Conservation (phyloP, 2,329 filamentous ascomycete genomes). For the Zopfia rhizophila region DNA sequence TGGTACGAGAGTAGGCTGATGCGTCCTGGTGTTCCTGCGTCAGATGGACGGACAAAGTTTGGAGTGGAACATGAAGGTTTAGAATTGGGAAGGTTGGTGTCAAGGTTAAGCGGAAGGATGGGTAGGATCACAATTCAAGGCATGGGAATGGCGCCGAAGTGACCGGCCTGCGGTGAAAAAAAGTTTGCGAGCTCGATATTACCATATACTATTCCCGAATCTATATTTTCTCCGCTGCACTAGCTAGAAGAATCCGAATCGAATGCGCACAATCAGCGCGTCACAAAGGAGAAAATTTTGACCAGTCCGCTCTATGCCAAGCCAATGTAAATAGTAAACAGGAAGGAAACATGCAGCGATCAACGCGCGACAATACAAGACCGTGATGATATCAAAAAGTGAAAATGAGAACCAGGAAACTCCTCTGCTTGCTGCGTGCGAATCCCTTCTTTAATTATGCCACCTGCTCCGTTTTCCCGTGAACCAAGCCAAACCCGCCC, state of each 20-base stretch:
- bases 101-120: no score
- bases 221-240: no score
- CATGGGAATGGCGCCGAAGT: no score
- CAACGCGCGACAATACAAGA: slow-evolving; percentile 26
- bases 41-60: no score
- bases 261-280: background rate
- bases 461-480: background rate
- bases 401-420: slow-evolving; percentile 5
- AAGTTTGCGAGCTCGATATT: no score
- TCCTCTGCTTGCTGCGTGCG: slow-evolving; percentile 2
- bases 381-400: slow-evolving; percentile 12
- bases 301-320: no score
- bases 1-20: no score
- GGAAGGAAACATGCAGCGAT: slow-evolving; percentile 30
- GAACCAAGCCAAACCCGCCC: slow-evolving; percentile 24
- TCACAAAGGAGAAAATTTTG: slow-evolving; percentile 5
- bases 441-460: background rate
- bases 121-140: no score
- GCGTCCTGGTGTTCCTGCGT: no score
- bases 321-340: slow-evolving; percentile 11
- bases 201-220: no score
- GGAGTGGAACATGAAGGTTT: no score
- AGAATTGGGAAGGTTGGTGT: no score
- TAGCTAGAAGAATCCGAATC: background rate
- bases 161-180: slow-evolving; percentile 1